A percentile compares a stretch with the other conserved stretches of the same genome.
Conservation (phyloP, 176 grass and related monocot species). For the Poa annua region DNA sequence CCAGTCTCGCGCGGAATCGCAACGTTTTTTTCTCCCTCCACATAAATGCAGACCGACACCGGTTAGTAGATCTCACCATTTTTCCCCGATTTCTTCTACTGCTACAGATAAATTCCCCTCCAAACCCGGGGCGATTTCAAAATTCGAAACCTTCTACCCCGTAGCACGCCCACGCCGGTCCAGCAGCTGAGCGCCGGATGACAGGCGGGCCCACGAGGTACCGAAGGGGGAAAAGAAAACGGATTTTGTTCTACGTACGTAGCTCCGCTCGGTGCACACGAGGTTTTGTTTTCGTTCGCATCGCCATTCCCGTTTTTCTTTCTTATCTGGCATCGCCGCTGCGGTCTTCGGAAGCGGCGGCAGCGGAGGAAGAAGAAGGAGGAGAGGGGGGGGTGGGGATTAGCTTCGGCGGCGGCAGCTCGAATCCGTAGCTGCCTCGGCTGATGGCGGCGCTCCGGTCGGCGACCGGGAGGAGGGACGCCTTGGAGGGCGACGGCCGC, state of each 20-base stretch:
- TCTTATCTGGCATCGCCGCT: not conserved
- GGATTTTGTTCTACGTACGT: not conserved
- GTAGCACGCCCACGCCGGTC: not conserved
- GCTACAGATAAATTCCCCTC: conserved; percentile 32
- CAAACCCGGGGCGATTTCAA: conserved; percentile 28
- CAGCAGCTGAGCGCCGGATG: not conserved
- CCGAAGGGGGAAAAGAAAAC: too few species aligned
- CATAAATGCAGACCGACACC: not conserved
- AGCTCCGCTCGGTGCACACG: conserved; percentile 31
- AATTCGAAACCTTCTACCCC: conserved; percentile 33
- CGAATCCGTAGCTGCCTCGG: conserved; percentile 41
- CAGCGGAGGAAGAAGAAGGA: too few species aligned
- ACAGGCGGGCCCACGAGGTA: not conserved
- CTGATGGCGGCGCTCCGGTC: conserved; percentile 37
- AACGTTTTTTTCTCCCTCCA: not conserved
- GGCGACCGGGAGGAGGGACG: conserved; percentile 41
- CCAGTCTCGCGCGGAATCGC: too few species aligned
- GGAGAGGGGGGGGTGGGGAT: not conserved
- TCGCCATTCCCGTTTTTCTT: conserved; percentile 38
- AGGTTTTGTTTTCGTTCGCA: not conserved
- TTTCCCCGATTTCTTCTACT: too few species aligned
- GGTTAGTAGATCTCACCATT: too few species aligned
- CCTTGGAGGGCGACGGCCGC: conserved; percentile 29
- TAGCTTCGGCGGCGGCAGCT: not conserved
- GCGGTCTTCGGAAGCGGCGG: not conserved